Conservation (phyloP, 2,329 filamentous ascomycete species). For the Cladorrhinum sp. region DNA sequence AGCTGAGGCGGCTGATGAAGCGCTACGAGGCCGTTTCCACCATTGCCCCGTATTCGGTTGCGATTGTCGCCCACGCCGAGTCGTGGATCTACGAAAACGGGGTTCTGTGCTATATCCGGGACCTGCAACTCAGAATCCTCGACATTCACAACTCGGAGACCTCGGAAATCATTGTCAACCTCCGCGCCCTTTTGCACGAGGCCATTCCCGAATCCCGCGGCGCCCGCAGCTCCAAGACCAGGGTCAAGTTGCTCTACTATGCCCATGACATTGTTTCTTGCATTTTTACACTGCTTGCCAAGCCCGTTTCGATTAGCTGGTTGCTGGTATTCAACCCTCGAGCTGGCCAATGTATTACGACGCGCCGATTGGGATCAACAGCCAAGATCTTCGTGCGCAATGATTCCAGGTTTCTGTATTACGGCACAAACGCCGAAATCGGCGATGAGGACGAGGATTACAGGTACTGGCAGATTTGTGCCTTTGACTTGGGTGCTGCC, state of each 20-base stretch:
- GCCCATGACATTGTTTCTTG: conserved; percentile 57
- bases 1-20: conserved; percentile 60
- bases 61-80: conserved; percentile 57
- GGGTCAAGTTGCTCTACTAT: conserved; percentile 56
- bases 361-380: conserved; percentile 42
- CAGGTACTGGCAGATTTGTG: conserved; percentile 61
- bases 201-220: conserved; percentile 36
- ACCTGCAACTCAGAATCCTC: conserved; percentile 52
- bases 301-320: conserved; percentile 38
- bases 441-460: conserved; percentile 55
- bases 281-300: conserved; percentile 46
- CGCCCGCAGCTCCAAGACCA: conserved; percentile 36
- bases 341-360: conserved; percentile 40
- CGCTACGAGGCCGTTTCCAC: conserved; percentile 57
- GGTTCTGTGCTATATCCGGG: conserved; percentile 60
- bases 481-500: conserved; percentile 44
- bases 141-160: conserved; percentile 50
- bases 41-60: conserved; percentile 60
- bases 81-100: conserved; percentile 63
- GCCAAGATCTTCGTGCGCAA: conserved; percentile 67
- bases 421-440: conserved; percentile 59
- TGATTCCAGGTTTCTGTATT: conserved; percentile 58
- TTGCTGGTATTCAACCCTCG: conserved; percentile 51
- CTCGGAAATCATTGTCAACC: conserved; percentile 55
- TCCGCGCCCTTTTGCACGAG: conserved; percentile 41